phyloP scores from a whole-genome alignment of 2,329 filamentous ascomycete genomes.

The Gyromitra esculenta region DNA sequence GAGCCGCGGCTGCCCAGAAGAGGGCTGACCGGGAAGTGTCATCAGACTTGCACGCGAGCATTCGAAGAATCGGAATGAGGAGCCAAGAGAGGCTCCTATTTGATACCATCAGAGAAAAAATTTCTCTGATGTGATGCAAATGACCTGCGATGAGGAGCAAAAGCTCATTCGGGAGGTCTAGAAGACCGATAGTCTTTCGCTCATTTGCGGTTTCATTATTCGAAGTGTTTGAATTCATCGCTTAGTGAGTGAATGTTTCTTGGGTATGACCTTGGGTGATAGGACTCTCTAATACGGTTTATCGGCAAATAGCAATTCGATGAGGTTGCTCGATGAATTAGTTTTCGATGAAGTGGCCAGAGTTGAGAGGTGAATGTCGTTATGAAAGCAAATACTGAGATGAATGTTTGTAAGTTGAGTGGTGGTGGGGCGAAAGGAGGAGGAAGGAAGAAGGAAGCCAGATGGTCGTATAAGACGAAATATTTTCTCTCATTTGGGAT shows the following conservation, averaged over 20 bases:
- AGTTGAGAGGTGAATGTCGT: background rate
- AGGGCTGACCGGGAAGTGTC: background rate
- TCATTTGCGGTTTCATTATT: background rate
- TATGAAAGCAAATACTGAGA: background rate
- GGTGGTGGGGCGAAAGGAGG: too few relatives aligned
- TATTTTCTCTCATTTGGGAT: too few relatives aligned
- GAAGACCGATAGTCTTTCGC: background rate
- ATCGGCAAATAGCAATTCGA: background rate
- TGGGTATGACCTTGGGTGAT: background rate
- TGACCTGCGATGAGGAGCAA: background rate
- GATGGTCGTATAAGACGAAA: too few relatives aligned
- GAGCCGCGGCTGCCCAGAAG: background rate
- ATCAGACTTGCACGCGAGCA: background rate
- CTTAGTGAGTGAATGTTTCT: background rate
- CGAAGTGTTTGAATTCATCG: background rate
- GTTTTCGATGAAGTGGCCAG: too few relatives aligned
- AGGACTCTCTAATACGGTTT: background rate
- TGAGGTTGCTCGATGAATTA: background rate
- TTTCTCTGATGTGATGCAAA: background rate
- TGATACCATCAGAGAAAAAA: background rate
- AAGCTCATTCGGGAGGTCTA: background rate
- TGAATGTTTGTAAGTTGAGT: too few relatives aligned
- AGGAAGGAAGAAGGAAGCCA: too few relatives aligned
- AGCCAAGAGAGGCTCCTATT: background rate
- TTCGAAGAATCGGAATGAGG: background rate